Percentiles rank a stretch among this genome's conserved stretches.
phyloP scores from a whole-genome alignment of 352 stramenopile species.

The Globisporangium spiculum region DNA sequence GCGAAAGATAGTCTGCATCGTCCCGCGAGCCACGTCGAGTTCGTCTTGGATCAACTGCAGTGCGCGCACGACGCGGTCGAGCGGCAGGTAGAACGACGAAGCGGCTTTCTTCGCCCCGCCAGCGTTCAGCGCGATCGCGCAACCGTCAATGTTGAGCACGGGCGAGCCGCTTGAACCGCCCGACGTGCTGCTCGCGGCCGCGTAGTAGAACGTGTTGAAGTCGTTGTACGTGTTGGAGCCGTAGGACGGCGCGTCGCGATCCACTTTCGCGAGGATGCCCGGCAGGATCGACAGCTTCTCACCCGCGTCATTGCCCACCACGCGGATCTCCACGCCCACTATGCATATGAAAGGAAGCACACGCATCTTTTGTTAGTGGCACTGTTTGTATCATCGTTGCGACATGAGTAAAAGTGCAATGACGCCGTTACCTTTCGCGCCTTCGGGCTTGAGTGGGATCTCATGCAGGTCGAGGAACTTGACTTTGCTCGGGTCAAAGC shows the following conservation, averaged over 20 bases:
- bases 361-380: background rate
- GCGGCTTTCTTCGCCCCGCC: conserved; percentile 86
- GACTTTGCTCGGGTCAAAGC: conserved; percentile 86
- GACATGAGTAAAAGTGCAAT: background rate
- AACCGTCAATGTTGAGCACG: conserved; percentile 85
- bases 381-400: background rate
- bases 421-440: conserved; percentile 55
- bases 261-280: conserved; percentile 88
- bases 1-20: conserved; percentile 85
- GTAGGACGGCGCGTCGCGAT: conserved; percentile 90
- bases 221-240: conserved; percentile 87
- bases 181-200: conserved; percentile 82
- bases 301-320: conserved; percentile 90
- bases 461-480: conserved; percentile 86
- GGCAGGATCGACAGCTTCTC: conserved; percentile 91
- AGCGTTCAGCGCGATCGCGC: conserved; percentile 90
- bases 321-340: conserved; percentile 90
- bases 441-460: conserved; percentile 84
- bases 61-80: conserved; percentile 83
- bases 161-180: conserved; percentile 88
- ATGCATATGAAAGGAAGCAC: background rate
- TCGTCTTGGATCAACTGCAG: conserved; percentile 62
- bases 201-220: conserved; percentile 93
- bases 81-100: conserved; percentile 89
- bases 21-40: conserved; percentile 63